Base-by-base conservation (phyloP, 192 early-diverging fungal genomes). In the Rhizophagus sp. region DNA sequence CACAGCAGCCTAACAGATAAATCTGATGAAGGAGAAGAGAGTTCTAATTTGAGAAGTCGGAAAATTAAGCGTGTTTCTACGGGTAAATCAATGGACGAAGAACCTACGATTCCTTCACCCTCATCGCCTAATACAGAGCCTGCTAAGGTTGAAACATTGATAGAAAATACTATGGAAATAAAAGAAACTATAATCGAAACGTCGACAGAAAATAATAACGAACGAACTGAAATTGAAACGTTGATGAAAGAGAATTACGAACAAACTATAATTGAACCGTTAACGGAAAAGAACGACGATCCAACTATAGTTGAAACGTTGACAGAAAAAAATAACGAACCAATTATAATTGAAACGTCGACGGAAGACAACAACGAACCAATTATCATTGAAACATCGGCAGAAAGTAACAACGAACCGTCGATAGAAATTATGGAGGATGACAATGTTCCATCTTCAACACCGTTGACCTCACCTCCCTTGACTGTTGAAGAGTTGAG, bases 341-440 rank as follows among this genome's bases (percentile, higher is more conserved):
- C 39, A 41, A 41, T 5, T 41, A 0, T 41, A 41, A 41, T 41
- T 7, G 39, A 7, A 41, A 8, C 39, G 6, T 41, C 39, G 7
- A 41, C 39, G 39, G 39, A 41, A 41, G 39, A 41, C 36, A 36
- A 36, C 6, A 36, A 36, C 36, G 36, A 36, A 22, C 1, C 9
- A 70, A n/a, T 13, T 70, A 19, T 22, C 24, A 39, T 41, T 19
- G 34, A 70, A n/a, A 47, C 19, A 17, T 39, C 68, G 19, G 47
- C 52, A 4, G 52, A 57, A n/a, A 15, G 22, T 22, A 22, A 0
- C 17, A 57, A 57, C 17, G 68, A 70, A 41, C 68, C 68, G 22
- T 57, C 22, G 19, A 41, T 70, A 70, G 68, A 70, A 22, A 67
- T 67, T 13, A 67, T 67, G 30, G 65, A 67, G 4, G 65, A 67